phyloP scores from a whole-genome alignment of 163 green algal species.

The Trebouxiophyceae sp. region DNA sequence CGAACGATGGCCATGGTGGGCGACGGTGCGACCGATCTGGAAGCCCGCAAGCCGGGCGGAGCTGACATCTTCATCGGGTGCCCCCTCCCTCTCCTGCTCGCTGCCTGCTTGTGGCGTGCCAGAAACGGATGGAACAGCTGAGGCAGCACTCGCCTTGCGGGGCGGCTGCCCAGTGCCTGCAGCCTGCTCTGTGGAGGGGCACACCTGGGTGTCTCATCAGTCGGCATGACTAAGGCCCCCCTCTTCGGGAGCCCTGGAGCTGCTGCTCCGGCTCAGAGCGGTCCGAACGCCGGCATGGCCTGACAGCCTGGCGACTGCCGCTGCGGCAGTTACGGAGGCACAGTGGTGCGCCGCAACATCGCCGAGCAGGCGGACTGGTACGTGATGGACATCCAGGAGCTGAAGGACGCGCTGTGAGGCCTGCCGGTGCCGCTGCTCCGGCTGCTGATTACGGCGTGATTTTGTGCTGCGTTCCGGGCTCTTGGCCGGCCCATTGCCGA shows the following conservation, averaged over 20 bases:
- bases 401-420: slow-evolving; percentile 58
- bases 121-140: slow-evolving; percentile 1
- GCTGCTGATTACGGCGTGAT: no score
- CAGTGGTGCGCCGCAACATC: slow-evolving; percentile 73
- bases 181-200: no score
- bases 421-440: no score
- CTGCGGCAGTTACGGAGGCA: slow-evolving; percentile 89
- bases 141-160: not conserved
- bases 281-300: no score
- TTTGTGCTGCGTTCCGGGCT: no score
- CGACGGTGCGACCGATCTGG: slow-evolving; percentile 95
- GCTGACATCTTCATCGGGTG: slow-evolving; percentile 93
- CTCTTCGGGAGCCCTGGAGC: no score
- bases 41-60: slow-evolving; percentile 74
- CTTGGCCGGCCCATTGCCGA: no score
- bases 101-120: not conserved
- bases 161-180: not conserved
- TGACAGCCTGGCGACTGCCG: no score
- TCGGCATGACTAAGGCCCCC: no score
- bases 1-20: slow-evolving; percentile 86
- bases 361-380: slow-evolving; percentile 88
- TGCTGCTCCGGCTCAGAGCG: no score
- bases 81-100: slow-evolving; percentile 3
- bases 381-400: slow-evolving; percentile 65
- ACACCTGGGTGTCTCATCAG: no score